Base-by-base conservation (phyloP, 176 grass and related monocot genomes). In the Cymbopogon citratus region DNA sequence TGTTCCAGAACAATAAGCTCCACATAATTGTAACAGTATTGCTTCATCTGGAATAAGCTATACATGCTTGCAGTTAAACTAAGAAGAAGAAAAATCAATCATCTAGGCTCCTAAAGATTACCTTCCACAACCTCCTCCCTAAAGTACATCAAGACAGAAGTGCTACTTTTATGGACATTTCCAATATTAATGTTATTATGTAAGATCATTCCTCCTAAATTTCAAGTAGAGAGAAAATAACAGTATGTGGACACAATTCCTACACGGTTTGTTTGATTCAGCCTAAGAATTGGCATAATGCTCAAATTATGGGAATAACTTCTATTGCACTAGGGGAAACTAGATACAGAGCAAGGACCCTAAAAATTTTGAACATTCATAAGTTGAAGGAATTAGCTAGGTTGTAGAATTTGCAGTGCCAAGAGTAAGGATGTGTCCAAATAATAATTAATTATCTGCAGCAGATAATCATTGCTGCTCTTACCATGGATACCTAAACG, bases 1-100 rank as follows among this genome's bases (percentile, higher is more conserved):
- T 11, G 6, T 38, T 80, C 40, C 67, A 83, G 66, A 69, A 78
- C 8, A 82, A 71, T 38, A 71, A 72, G 40, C 46, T 1, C 59
- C 33, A 63, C 0, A 62, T 3, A 28, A 26, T 23, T 49, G 48
- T 9, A 70, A 8, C 29, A 77, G 7, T 3, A 0, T 77, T 52
- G 5, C 29, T 63, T 77, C 5, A 28, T 34, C 56, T 21, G 63
- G 29, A 77, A 63, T 71, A 65, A 77, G n/a, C 21, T 7, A 14
- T 0, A 45, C 69, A 51, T 78, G 59, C 13, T 6, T 65, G 46
- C 13, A 39, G 6, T 73, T 62, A 23, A 48, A 82, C 25, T 64
- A 63, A 77, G 23, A 84, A 84, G 33, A 83, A 52, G 3, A 19
- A 27, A 19, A 27, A 77, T 14, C 23, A 74, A 44, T 44, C 71